Percentiles rank a stretch among this genome's conserved stretches.
Evolutionary conservation across 768 basidiomycete genomes (phyloP).

Genomic region (Calocybe gangraenosa): DNA sequence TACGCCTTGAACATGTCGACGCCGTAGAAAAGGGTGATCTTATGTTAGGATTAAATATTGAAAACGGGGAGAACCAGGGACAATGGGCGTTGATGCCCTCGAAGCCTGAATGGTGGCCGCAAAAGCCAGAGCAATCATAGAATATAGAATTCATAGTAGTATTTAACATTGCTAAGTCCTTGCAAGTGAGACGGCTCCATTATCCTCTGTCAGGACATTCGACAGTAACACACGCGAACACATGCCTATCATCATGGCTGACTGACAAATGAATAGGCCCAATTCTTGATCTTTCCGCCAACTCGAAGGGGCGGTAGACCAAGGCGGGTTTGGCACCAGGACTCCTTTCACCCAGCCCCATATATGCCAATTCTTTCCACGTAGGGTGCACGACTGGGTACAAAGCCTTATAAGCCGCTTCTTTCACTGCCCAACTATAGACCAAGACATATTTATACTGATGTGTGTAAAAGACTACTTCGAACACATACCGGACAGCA

Average conservation of each 20-base stretch:
- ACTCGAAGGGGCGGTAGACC: conserved; percentile 37
- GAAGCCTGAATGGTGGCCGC: conserved; percentile 69
- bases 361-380: conserved; percentile 73
- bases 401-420: conserved; percentile 83
- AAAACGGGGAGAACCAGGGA: conserved; percentile 22
- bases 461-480: not conserved
- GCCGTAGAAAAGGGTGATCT: conserved; percentile 46
- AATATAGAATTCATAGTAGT: not conserved
- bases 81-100: conserved; percentile 51
- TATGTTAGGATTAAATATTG: conserved; percentile 34
- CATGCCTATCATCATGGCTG: conserved; percentile 81
- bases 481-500: conserved; percentile 59
- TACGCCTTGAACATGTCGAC: conserved; percentile 75
- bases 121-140: conserved; percentile 16
- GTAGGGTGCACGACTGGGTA: conserved; percentile 56
- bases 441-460: not conserved
- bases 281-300: conserved; percentile 15
- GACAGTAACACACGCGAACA: conserved; percentile 62
- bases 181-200: no score
- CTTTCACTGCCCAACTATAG: conserved; percentile 79
- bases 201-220: no score
- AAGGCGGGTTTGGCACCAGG: conserved; percentile 29
- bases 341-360: conserved; percentile 23
- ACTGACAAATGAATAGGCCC: conserved; percentile 62
- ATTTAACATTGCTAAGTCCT: not conserved